A percentile compares a stretch with the other conserved stretches of the same genome.
Evolutionary conservation across 164 flowering plant genomes (phyloP).

Genomic region (Nymphaea colorata): DNA sequence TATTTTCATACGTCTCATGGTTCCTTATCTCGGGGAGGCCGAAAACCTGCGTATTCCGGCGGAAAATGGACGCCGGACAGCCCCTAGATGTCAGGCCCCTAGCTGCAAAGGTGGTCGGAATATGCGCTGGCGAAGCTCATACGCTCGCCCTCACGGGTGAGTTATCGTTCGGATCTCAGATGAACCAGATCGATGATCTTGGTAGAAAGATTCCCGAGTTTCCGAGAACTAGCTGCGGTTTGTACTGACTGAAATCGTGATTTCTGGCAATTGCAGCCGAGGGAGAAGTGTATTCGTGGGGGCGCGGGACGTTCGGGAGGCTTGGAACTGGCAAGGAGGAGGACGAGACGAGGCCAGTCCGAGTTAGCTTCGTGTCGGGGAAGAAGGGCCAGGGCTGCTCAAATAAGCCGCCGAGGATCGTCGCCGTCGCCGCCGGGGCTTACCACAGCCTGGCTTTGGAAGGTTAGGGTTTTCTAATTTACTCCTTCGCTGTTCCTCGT

Average conservation of each 20-base stretch:
- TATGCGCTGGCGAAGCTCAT: slow-evolving; percentile 88
- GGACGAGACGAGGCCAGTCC: slow-evolving; percentile 60
- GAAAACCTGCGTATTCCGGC: too few relatives aligned
- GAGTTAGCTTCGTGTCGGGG: slow-evolving; percentile 25
- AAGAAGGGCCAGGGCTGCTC: not conserved
- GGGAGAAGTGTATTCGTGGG: slow-evolving; percentile 76
- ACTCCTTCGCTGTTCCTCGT: not conserved
- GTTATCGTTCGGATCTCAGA: not conserved
- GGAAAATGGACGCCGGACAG: slow-evolving; percentile 6
- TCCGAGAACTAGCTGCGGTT: too few relatives aligned
- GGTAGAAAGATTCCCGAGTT: too few relatives aligned
- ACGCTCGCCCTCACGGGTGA: slow-evolving; percentile 70
- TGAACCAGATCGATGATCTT: too few relatives aligned
- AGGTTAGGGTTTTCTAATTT: slow-evolving; percentile 21
- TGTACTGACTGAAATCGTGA: too few relatives aligned
- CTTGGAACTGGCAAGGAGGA: slow-evolving; percentile 70
- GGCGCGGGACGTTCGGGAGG: slow-evolving; percentile 80
- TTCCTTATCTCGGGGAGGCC: too few relatives aligned
- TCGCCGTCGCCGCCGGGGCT: slow-evolving; percentile 79
- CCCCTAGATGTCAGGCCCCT: slow-evolving; percentile 8
- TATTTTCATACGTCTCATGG: too few relatives aligned
- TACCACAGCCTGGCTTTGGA: slow-evolving; percentile 88
- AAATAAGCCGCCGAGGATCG: slow-evolving; percentile 26
- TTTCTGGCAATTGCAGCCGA: slow-evolving; percentile 29
- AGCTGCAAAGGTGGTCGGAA: slow-evolving; percentile 28